A percentile compares a stretch with the other conserved stretches of the same genome.
Evolutionary conservation across 108 stramenopile genomes (phyloP).

Genomic region (Cyclostephanos invisitatus): DNA sequence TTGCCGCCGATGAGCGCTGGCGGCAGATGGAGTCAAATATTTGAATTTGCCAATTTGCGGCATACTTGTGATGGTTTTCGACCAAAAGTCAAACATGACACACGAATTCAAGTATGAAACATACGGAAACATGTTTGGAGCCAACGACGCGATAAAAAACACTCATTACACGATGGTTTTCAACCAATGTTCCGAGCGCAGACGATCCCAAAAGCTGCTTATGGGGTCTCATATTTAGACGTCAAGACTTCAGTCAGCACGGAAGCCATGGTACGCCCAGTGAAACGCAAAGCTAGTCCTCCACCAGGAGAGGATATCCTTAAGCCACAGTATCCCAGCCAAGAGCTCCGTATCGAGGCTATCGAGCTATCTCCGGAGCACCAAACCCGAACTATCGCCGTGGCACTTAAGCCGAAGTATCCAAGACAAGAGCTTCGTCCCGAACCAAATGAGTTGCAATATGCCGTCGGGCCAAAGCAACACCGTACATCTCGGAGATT

Average conservation of each 20-base stretch:
- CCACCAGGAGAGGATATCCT: constrained; percentile 7
- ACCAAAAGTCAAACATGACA: background rate
- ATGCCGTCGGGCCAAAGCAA: background rate
- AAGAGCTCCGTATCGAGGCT: background rate
- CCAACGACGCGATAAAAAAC: background rate
- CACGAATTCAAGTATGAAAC: background rate
- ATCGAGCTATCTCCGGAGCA: constrained; percentile 13
- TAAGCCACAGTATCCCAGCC: constrained; percentile 3
- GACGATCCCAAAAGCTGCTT: background rate
- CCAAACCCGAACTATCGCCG: background rate
- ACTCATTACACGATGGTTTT: background rate
- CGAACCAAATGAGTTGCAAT: background rate
- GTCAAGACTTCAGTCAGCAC: background rate
- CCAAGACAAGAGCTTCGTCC: constrained; percentile 7
- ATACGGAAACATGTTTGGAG: background rate
- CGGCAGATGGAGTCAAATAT: no score
- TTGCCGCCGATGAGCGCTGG: no score
- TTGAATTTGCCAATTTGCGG: no score
- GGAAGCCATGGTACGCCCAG: background rate
- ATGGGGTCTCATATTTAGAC: background rate
- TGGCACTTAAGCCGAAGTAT: constrained; percentile 14
- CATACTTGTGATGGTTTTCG: no score
- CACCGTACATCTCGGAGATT: background rate
- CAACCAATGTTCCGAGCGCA: background rate
- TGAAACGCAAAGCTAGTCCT: background rate